A percentile compares a stretch with the other conserved stretches of the same genome.
Conservation (phyloP, 2,329 filamentous ascomycete species). For the Ampelomyces quisqualis region DNA sequence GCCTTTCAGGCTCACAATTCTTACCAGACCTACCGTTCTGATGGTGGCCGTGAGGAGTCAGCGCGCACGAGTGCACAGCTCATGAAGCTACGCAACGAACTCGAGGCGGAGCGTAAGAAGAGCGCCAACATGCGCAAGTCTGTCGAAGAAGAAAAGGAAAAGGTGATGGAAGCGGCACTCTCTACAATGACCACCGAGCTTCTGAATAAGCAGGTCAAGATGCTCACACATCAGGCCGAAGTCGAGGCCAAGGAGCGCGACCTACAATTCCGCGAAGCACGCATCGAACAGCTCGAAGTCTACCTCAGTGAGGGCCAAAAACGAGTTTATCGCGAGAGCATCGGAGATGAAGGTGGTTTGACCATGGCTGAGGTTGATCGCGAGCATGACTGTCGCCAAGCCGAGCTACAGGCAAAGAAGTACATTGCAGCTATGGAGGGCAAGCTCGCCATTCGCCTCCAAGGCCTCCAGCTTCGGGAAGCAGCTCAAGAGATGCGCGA, state of each 20-base stretch:
- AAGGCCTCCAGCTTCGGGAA: constrained; percentile 16
- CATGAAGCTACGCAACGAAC: constrained; percentile 14
- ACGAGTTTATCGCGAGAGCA: constrained; percentile 13
- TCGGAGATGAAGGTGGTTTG: constrained; percentile 7
- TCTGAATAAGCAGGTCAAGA: constrained; percentile 16
- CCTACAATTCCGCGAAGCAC: constrained; percentile 13
- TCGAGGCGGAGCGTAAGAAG: constrained; percentile 17
- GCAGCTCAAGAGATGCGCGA: constrained; percentile 20
- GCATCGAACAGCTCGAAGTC: constrained; percentile 17
- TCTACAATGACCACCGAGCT: constrained; percentile 13
- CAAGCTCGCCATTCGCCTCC: constrained; percentile 5
- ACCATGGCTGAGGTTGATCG: constrained; percentile 12
- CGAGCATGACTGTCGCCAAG: constrained; percentile 7
- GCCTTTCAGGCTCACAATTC: neutral
- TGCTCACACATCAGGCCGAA: constrained; percentile 10
- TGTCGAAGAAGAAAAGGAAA: constrained; percentile 10
- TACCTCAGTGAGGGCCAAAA: constrained; percentile 28
- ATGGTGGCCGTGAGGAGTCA: constrained; percentile 10
- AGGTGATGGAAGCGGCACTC: constrained; percentile 10
- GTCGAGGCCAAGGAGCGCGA: constrained; percentile 12
- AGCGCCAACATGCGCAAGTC: constrained; percentile 8
- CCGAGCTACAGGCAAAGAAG: constrained; percentile 6
- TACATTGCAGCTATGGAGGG: constrained; percentile 4
- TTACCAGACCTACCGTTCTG: constrained; percentile 1
- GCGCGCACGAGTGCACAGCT: constrained; percentile 13